Conservation (phyloP, 1,284 basidiomycete species). For the Pseudozyma sp. region DNA sequence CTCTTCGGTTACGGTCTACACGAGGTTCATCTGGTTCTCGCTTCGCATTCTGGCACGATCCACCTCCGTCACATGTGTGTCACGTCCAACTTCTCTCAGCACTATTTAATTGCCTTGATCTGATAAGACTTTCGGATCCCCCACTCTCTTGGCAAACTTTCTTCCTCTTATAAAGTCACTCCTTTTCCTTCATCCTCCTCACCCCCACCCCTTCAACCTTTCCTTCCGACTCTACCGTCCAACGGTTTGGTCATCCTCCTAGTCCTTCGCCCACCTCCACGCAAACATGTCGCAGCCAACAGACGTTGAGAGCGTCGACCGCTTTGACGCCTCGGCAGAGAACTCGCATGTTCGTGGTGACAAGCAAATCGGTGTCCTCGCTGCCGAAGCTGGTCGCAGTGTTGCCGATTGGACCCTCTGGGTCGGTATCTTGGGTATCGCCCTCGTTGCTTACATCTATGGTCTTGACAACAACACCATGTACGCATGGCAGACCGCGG, state of each 20-base stretch:
- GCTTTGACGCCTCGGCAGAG: slow-evolving; percentile 21
- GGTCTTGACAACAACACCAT: slow-evolving; percentile 63
- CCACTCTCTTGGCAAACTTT: not conserved
- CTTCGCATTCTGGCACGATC: slow-evolving; percentile 8
- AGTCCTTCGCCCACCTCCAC: not conserved
- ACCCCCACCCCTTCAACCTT: not conserved
- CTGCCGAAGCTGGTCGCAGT: slow-evolving; percentile 54
- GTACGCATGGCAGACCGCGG: slow-evolving; percentile 46
- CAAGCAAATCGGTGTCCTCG: slow-evolving; percentile 59
- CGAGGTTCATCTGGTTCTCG: slow-evolving; percentile 6
- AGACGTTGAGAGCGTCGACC: slow-evolving; percentile 36
- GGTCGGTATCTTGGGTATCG: slow-evolving; percentile 58
- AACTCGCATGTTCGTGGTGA: slow-evolving; percentile 13
- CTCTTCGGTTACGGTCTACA: not conserved
- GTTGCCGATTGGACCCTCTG: slow-evolving; percentile 58
- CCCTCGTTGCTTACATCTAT: slow-evolving; percentile 55
- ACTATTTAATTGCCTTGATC: slow-evolving; percentile 20
- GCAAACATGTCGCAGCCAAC: slow-evolving; percentile 30
- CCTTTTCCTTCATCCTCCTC: not conserved
- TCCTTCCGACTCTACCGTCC: not conserved
- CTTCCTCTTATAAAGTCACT: not conserved
- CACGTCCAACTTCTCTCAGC: not conserved
- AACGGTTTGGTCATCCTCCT: not conserved
- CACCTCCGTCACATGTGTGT: not conserved
- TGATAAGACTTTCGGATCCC: slow-evolving; percentile 22